These are phyloP conservation scores for Neofusicoccum sp. DNA, from an alignment of 2,329 filamentous ascomycete genomes.

Conservation along the genomic window DNA sequence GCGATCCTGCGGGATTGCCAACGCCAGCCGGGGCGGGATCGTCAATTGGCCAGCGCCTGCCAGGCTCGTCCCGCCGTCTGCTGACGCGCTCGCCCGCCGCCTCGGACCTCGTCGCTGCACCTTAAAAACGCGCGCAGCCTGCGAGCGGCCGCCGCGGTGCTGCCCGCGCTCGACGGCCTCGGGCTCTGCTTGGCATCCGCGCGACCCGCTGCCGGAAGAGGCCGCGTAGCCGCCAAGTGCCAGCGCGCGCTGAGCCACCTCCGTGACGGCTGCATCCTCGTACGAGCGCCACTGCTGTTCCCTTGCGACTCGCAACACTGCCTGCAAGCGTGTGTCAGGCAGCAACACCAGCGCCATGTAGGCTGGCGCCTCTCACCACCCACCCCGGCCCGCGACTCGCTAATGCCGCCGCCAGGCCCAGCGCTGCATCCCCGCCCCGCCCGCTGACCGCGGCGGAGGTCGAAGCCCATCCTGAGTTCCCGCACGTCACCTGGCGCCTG, in stretches of 20 bases:
- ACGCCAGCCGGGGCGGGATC: conserved; percentile 1
- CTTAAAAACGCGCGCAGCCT: not conserved
- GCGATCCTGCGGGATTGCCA: conserved; percentile 10
- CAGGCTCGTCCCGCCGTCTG: not conserved
- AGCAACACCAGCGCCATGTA: conserved; percentile 11
- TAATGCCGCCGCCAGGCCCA: conserved; percentile 6
- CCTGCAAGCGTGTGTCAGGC: not conserved
- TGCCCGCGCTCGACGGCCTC: not conserved
- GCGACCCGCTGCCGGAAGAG: conserved; percentile 7
- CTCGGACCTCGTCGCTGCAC: not conserved
- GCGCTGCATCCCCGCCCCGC: conserved; percentile 18
- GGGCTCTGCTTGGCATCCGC: conserved; percentile 1
- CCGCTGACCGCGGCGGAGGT: conserved; percentile 58
- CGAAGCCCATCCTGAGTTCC: conserved; percentile 63
- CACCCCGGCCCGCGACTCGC: not conserved
- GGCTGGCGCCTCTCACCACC: not conserved
- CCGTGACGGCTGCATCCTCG: conserved; percentile 3
- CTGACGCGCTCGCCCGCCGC: not conserved
- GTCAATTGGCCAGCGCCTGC: conserved; percentile 5
- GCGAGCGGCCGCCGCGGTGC: not conserved
- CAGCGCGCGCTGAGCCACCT: conserved; percentile 7
- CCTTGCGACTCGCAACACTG: conserved; percentile 1
- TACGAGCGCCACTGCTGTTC: conserved; percentile 2
- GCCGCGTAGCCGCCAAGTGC: conserved; percentile 6
- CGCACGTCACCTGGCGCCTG: conserved; percentile 66